These are phyloP conservation scores for Gaertneriomyces sp. DNA, from an alignment of 192 early-diverging fungal genomes.

Conservation along the genomic window DNA sequence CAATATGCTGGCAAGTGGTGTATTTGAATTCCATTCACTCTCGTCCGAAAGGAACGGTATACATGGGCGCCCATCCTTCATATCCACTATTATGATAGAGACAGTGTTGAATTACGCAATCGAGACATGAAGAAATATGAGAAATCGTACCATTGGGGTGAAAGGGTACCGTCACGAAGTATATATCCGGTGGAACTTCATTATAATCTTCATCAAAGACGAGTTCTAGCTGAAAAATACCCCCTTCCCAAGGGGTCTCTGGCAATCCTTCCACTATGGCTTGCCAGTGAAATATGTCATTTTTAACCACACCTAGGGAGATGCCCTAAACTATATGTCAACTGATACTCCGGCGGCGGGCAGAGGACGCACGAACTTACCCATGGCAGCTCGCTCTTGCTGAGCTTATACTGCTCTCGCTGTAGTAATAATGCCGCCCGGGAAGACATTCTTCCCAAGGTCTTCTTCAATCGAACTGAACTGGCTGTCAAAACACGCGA, in stretches of 20 bases:
- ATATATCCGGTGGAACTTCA: constrained; percentile 44
- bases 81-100: constrained; percentile 31
- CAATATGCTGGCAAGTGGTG: constrained; percentile 31
- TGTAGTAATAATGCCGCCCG: constrained; percentile 42
- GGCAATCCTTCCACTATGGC: constrained; percentile 38
- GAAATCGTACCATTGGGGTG: constrained; percentile 44
- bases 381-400: constrained; percentile 22
- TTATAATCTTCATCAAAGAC: constrained; percentile 45
- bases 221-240: constrained; percentile 40
- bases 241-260: constrained; percentile 50
- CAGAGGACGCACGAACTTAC: constrained; percentile 17
- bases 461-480: no score
- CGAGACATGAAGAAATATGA: not conserved
- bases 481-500: no score
- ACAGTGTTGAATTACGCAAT: not conserved
- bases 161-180: constrained; percentile 53
- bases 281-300: constrained; percentile 47
- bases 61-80: constrained; percentile 43
- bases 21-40: constrained; percentile 36
- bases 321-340: constrained; percentile 39
- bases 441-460: constrained; percentile 27
- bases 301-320: constrained; percentile 15
- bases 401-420: constrained; percentile 36
- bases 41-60: constrained; percentile 35
- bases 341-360: not conserved